Evolutionary conservation across 768 basidiomycete species (phyloP), one percentile per base, ranked within the genome.

Genomic region (Auricularia sp.): DNA sequence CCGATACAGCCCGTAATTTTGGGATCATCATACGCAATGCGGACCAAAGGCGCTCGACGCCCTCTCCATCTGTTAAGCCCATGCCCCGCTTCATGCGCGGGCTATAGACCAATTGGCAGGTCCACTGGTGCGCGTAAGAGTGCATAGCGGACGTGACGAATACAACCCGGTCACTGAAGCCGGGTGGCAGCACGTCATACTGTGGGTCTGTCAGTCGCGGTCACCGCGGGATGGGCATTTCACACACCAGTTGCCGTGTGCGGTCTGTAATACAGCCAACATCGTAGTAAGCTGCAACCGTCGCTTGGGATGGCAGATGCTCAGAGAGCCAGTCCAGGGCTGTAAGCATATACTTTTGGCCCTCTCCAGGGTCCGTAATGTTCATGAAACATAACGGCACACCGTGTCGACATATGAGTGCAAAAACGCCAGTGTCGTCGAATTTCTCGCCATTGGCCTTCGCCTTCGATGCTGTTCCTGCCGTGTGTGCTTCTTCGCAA

Each of bases 41-140:
- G 79, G 0, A 77, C 74, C 0, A 79, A 65, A 0, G 73, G 74
- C 74, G 79, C 79, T 42, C 77, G 61, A 0, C 78, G 44, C 64
- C 61, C n/a, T 65, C 23, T 12, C 76, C 2, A 68, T 71, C 42
- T 75, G 71, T 44, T 77, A 72, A 61, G 75, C 77, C 21, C 64
- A 65, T 8, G 70, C 68, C 18, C 54, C 0, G 74, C 75, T 3
- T 70, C 69, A 44, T 78, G 68, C 1, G 76, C 75, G 0, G 78
- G 72, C 21, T 36, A 23, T 36, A 67, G 56, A 67, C 68, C 3
- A 0, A 62, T 64, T 44, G 12, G 43, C 58, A 5, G 3, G 56
- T 4, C 35, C 64, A 64, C 64, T 2, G 35, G 12, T n/a, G 69
- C 67, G 65, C 61, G 68, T 60, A 71, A 61, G 54, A 43, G 3